These are phyloP conservation scores for Cicer cuneatum DNA, from an alignment of 306 rosid genomes.

Conservation along the genomic window DNA sequence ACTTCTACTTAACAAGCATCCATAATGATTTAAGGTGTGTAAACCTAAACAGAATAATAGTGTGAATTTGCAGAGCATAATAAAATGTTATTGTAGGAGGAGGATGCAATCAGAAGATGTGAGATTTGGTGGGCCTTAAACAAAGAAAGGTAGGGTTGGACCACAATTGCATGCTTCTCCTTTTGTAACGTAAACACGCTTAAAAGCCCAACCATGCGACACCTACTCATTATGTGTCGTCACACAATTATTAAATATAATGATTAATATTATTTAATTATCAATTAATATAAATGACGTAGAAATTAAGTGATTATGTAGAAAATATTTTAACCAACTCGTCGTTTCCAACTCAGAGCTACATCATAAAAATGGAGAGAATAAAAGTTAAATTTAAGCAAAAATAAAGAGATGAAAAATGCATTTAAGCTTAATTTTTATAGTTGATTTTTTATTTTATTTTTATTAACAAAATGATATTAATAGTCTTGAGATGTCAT, in stretches of 20 bases:
- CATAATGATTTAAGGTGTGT: neutral
- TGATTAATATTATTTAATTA: neutral
- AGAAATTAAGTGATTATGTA: too few species aligned
- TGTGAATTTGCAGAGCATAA: neutral
- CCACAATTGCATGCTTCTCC: constrained; percentile 35
- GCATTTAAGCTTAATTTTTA: too few species aligned
- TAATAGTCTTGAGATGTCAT: too few species aligned
- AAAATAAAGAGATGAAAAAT: too few species aligned
- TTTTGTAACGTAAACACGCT: constrained; percentile 22
- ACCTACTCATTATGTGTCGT: constrained; percentile 51
- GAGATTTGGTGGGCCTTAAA: constrained; percentile 28
- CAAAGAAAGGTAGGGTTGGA: constrained; percentile 26
- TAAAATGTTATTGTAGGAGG: neutral
- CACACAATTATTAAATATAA: neutral
- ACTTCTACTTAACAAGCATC: neutral
- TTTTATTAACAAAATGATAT: too few species aligned
- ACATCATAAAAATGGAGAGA: too few species aligned
- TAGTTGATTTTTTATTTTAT: too few species aligned
- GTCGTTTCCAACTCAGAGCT: too few species aligned
- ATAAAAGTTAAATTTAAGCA: too few species aligned
- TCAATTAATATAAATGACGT: too few species aligned
- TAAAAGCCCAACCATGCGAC: constrained; percentile 46
- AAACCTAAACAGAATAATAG: neutral
- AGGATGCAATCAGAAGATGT: neutral
- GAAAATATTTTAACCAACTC: too few species aligned